Evolutionary conservation across 208 protist species (phyloP), one percentile per base, ranked within the genome.

Genomic region (Acanthamoeba divionensis): DNA sequence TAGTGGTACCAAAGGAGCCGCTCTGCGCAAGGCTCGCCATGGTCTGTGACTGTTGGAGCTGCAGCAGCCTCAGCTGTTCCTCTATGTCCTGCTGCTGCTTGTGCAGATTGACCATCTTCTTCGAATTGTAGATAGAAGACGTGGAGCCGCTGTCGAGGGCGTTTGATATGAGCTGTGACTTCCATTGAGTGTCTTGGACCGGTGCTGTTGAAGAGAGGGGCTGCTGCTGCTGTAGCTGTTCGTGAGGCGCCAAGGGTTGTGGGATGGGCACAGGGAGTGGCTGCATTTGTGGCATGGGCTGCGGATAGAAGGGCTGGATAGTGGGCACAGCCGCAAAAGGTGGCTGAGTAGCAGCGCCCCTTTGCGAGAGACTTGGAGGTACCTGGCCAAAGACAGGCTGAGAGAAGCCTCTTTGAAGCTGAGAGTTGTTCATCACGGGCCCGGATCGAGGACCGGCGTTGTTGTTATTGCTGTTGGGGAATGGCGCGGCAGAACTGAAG

Each of bases 161-260:
- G n/a, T n/a, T n/a, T n/a, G n/a, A n/a, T n/a, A n/a, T n/a, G n/a
- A n/a, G n/a, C n/a, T n/a, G n/a, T n/a, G n/a, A n/a, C n/a, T n/a
- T n/a, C n/a, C n/a, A n/a, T n/a, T n/a, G n/a, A n/a, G n/a, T n/a
- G n/a, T n/a, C n/a, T n/a, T n/a, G n/a, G n/a, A n/a, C n/a, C n/a
- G n/a, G n/a, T n/a, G n/a, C n/a, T n/a, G n/a, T n/a, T n/a, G n/a
- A n/a, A n/a, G n/a, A n/a, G n/a, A n/a, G n/a, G n/a, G n/a, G 63
- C 63, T 71, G 63, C 63, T 79, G 67, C 41, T 80, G 71, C 38
- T 80, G 71, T 29, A 62, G 60, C 31, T 57, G 52, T n/a, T 80
- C 71, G 6, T 80, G 44, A 21, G 48, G 67, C 6, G 67, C 67
- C 13, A 24, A n/a, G n/a, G n/a, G 18, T 57, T 57, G 15, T 57